Base-by-base conservation (phyloP, 768 basidiomycete species). In the Psilocybe cyanescens region DNA sequence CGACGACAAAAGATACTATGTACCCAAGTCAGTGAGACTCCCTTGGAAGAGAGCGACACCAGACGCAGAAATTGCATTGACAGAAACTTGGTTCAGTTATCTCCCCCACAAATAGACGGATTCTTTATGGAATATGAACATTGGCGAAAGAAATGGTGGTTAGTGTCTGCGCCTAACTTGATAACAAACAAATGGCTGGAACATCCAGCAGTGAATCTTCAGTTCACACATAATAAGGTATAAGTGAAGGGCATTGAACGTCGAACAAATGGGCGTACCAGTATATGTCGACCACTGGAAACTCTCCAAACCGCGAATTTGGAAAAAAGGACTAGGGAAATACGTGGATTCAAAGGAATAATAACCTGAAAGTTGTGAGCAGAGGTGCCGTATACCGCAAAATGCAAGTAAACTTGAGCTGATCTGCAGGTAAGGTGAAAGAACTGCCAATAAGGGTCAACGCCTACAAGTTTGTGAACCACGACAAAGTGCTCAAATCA, bases 401-500 rank as follows among this genome's bases (percentile, higher is more conserved):
- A 29, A 54, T 45, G 51, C 39, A 41, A 11, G 48, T 37, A 29
- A 60, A 60, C 17, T 44, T 48, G 45, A 37, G n/a, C 24, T 60
- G 59, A 53, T 60, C 59, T 17, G 48, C 29, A 12, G 47, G 31
- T 2, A 39, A 28, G 12, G 41, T 55, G 41, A 60, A 60, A 7
- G 59, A 53, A 17, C 24, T 55, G 6, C 59, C 59, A 50, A 60
- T 55, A 31, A 60, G 37, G 4, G 53, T 55, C 6, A 60, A 24
- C 5, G 44, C n/a, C 14, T 54, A 45, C 54, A 60, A 44, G 28
- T 31, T 47, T 35, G 53, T 33, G 28, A 60, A 41, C 9, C 35
- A 33, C 16, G 59, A 48, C 24, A 60, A 37, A 16, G 49, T 19
- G 31, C 39, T 28, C 45, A 55, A 48, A 31, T 60, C 59, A 37